A percentile compares a stretch with the other conserved stretches of the same genome.
These are phyloP conservation scores for Solanum tacnaense DNA, from an alignment of 257 asterid genomes.

Conservation along the genomic window DNA sequence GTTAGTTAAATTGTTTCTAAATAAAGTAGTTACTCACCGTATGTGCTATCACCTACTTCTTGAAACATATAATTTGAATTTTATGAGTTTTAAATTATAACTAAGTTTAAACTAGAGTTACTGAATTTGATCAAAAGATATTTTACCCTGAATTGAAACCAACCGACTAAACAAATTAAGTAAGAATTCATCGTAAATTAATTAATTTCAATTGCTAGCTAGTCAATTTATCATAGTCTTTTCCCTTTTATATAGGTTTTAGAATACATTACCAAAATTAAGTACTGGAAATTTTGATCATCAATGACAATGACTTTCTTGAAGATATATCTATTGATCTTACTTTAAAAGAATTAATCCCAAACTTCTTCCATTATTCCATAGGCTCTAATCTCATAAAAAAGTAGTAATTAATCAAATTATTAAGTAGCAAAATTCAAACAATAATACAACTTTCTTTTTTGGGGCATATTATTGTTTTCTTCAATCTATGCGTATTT, in stretches of 20 bases:
- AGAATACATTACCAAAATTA: neutral
- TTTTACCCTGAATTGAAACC: neutral
- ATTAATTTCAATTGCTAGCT: neutral
- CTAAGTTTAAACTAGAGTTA: neutral
- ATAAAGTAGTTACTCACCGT: neutral
- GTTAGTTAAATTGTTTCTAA: neutral
- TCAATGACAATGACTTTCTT: neutral
- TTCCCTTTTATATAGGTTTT: neutral
- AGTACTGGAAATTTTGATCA: neutral
- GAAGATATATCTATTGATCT: neutral
- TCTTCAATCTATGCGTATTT: constrained; percentile 19
- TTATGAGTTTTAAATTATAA: neutral
- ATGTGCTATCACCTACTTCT: neutral
- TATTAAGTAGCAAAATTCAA: neutral
- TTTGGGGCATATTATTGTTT: neutral
- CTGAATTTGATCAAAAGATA: neutral
- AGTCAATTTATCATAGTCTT: neutral
- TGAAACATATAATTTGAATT: neutral
- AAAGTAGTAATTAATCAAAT: neutral
- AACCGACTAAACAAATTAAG: neutral
- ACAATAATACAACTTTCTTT: neutral
- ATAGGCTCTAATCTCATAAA: neutral
- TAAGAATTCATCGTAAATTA: neutral
- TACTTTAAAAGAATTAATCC: neutral
- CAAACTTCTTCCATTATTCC: neutral